Conservation (phyloP, 805 yeast species). For the Saccharomycopsis capsularis region DNA sequence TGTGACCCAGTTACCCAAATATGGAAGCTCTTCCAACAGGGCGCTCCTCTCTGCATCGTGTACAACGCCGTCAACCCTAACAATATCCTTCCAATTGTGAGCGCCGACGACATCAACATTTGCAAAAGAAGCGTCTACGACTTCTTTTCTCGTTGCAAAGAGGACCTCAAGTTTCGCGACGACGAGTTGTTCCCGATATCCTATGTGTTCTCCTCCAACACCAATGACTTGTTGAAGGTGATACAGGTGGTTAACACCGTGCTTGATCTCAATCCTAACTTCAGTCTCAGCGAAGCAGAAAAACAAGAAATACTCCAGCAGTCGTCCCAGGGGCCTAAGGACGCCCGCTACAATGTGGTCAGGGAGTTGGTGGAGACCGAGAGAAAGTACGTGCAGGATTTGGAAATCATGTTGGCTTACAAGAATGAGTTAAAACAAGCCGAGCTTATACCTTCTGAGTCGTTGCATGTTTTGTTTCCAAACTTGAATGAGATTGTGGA, state of each 20-base stretch:
- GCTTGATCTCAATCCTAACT: slow-evolving; percentile 44
- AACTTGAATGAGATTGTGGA: slow-evolving; percentile 77
- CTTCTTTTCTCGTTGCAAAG: slow-evolving; percentile 80
- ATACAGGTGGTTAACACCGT: slow-evolving; percentile 64
- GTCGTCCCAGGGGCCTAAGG: slow-evolving; percentile 30
- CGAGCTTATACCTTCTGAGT: slow-evolving; percentile 70
- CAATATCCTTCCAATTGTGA: slow-evolving; percentile 52
- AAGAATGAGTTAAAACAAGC: slow-evolving; percentile 58
- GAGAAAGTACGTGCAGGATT: slow-evolving; percentile 85
- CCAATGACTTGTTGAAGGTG: slow-evolving; percentile 70
- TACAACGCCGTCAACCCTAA: slow-evolving; percentile 65
- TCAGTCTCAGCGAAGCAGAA: slow-evolving; percentile 26
- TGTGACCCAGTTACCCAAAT: slow-evolving; percentile 92
- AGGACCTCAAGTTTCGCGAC: slow-evolving; percentile 65
- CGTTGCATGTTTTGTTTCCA: slow-evolving; percentile 76
- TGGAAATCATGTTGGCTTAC: slow-evolving; percentile 66
- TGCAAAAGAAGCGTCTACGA: slow-evolving; percentile 88
- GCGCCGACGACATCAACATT: slow-evolving; percentile 73
- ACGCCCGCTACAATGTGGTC: slow-evolving; percentile 68
- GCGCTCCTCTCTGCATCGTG: slow-evolving; percentile 82
- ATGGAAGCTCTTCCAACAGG: slow-evolving; percentile 84
- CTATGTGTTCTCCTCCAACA: slow-evolving; percentile 76
- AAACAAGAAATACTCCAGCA: slow-evolving; percentile 20
- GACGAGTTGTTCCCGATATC: slow-evolving; percentile 84
- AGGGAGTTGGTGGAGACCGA: slow-evolving; percentile 84